Evolutionary conservation across 2,329 filamentous ascomycete genomes (phyloP).

Genomic region (Fusarium sp.): DNA sequence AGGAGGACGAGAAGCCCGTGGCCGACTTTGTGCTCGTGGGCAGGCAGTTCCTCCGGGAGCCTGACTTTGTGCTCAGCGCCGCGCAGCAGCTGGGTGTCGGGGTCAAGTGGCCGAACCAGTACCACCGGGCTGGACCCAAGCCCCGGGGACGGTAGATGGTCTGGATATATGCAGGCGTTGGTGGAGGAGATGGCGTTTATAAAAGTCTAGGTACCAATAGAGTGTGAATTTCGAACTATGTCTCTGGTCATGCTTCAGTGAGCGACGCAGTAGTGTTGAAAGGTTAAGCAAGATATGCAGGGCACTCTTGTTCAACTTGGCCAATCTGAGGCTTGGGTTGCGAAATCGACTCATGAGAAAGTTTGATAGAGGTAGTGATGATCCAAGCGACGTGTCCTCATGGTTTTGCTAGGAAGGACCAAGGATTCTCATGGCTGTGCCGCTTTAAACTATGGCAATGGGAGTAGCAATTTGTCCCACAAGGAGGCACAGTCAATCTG

Average conservation of each 20-base stretch:
- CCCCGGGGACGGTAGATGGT: slow-evolving; percentile 1
- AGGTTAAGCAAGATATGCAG: neutral
- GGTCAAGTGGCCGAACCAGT: slow-evolving; percentile 80
- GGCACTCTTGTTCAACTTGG: neutral
- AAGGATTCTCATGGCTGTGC: neutral
- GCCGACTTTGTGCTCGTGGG: slow-evolving; percentile 81
- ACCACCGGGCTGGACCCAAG: slow-evolving; percentile 46
- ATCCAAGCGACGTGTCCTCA: neutral
- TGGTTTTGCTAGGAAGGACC: neutral
- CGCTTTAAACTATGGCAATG: neutral
- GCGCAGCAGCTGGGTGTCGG: slow-evolving; percentile 79
- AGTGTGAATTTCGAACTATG: neutral
- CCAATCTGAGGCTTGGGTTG: neutral
- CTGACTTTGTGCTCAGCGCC: slow-evolving; percentile 79
- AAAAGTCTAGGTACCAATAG: neutral
- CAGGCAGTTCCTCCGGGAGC: slow-evolving; percentile 84
- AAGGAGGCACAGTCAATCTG: neutral
- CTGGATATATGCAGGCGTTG: neutral
- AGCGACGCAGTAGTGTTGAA: neutral
- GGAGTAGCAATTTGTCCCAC: neutral
- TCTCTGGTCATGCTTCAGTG: neutral
- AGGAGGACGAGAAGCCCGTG: slow-evolving; percentile 58
- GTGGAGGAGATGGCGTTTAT: neutral
- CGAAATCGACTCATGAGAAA: neutral
- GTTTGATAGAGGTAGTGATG: neutral